phyloP scores from a whole-genome alignment of 2,329 filamentous ascomycete genomes.

The Ophiosphaerella korrae region DNA sequence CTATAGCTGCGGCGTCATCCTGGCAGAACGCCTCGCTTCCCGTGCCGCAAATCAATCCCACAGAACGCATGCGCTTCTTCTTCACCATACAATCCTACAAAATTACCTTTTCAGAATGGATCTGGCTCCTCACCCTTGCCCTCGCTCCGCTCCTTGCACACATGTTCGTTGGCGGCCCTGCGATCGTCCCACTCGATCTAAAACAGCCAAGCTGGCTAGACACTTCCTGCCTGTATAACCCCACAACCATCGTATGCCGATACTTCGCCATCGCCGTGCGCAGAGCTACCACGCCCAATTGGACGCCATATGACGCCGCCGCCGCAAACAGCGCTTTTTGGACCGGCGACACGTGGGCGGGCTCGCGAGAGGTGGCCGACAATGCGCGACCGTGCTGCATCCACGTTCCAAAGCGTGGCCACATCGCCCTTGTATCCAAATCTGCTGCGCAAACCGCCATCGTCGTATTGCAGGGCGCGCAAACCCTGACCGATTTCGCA shows the following conservation, averaged over 20 bases:
- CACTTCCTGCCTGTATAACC: not conserved
- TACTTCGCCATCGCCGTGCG: not conserved
- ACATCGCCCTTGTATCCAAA: not conserved
- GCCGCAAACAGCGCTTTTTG: not conserved
- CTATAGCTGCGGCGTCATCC: not conserved
- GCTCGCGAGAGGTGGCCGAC: constrained; percentile 2
- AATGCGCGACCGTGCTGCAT: constrained; percentile 6
- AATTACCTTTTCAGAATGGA: constrained; percentile 1
- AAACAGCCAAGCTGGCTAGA: not conserved
- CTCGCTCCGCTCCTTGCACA: not conserved
- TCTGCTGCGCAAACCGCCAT: not conserved
- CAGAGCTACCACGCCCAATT: not conserved
- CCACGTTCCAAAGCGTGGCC: not conserved
- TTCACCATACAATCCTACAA: not conserved
- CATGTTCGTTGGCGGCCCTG: not conserved
- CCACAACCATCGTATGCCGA: not conserved
- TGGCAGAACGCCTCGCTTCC: not conserved
- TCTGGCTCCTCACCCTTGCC: not conserved
- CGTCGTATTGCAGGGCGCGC: not conserved
- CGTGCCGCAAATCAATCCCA: not conserved
- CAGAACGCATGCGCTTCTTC: not conserved
- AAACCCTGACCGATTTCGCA: not conserved
- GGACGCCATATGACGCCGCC: not conserved
- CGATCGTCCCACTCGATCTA: not conserved
- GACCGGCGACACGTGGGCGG: not conserved